A percentile compares a stretch with the other conserved stretches of the same genome.
Conservation (phyloP, 176 grass and related monocot genomes). For the Urochloa ruziziensis region DNA sequence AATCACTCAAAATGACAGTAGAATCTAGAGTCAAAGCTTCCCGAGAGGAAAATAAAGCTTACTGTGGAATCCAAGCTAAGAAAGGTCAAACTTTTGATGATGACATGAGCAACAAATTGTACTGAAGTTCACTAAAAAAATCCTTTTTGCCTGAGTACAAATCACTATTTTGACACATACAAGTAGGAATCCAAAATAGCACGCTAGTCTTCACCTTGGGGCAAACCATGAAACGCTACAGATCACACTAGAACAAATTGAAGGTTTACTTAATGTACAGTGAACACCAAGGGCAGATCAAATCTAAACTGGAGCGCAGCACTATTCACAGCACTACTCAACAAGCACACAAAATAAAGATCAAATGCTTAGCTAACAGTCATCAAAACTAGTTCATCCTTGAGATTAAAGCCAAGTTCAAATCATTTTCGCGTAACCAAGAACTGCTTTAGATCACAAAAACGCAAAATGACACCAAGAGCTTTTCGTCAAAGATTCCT, state of each 20-base stretch:
- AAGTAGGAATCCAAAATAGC: slow-evolving; percentile 20
- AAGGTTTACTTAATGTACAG: not conserved
- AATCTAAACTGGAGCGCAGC: slow-evolving; percentile 12
- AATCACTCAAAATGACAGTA: slow-evolving; percentile 34
- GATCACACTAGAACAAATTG: slow-evolving; percentile 14
- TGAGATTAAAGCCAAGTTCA: not conserved
- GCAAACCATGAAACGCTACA: not conserved
- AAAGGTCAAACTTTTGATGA: slow-evolving; percentile 22
- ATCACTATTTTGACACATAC: slow-evolving; percentile 17
- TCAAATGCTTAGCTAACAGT: not conserved
- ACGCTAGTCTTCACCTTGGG: not conserved
- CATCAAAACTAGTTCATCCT: not conserved
- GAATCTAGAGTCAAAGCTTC: slow-evolving; percentile 7
- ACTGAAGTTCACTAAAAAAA: not conserved
- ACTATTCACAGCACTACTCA: not conserved
- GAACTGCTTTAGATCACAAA: slow-evolving; percentile 7
- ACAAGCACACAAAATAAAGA: slow-evolving; percentile 2
- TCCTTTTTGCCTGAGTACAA: not conserved
- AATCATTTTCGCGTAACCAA: not conserved
- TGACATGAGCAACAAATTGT: slow-evolving; percentile 5
- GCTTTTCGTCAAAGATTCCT: slow-evolving; percentile 17
- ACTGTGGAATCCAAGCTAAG: slow-evolving; percentile 15
- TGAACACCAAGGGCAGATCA: slow-evolving; percentile 7
- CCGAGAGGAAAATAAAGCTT: too few species aligned
- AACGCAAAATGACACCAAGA: not conserved